A percentile compares a stretch with the other conserved stretches of the same genome.
Conservation (phyloP, 2,329 filamentous ascomycete species). For the Clarireedia monteithiana region DNA sequence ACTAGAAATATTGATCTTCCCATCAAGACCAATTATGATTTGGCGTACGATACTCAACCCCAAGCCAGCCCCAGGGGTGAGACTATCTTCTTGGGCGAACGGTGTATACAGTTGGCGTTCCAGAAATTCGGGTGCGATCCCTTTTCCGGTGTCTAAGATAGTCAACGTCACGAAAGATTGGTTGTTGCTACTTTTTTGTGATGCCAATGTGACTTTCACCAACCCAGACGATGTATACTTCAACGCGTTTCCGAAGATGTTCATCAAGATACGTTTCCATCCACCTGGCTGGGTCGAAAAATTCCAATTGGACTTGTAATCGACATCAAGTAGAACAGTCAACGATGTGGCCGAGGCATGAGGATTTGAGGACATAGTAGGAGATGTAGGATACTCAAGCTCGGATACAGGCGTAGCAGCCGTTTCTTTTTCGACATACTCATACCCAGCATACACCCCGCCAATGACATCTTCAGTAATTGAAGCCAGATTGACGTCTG, state of each 20-base stretch:
- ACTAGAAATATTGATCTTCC: slow-evolving; percentile 49
- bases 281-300: slow-evolving; percentile 23
- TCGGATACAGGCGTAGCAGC: background rate
- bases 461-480: slow-evolving; percentile 31
- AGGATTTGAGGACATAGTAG: background rate
- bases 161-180: slow-evolving; percentile 32
- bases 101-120: slow-evolving; percentile 48
- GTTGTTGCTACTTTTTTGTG: slow-evolving; percentile 22
- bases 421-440: slow-evolving; percentile 14
- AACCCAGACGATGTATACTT: slow-evolving; percentile 50
- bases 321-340: slow-evolving; percentile 38
- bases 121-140: slow-evolving; percentile 55
- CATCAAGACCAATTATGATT: slow-evolving; percentile 51
- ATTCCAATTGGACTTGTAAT: slow-evolving; percentile 29
- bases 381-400: background rate
- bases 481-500: slow-evolving; percentile 27
- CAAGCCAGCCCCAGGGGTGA: slow-evolving; percentile 51
- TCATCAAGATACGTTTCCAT: slow-evolving; percentile 43
- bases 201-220: slow-evolving; percentile 36
- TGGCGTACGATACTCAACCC: slow-evolving; percentile 58
- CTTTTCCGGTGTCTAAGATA: slow-evolving; percentile 54
- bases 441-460: slow-evolving; percentile 30
- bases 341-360: slow-evolving; percentile 15
- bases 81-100: slow-evolving; percentile 46
- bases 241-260: slow-evolving; percentile 52